These are phyloP conservation scores for Sporothrix euskadiensis DNA, from an alignment of 2,329 filamentous ascomycete species.

Conservation along the genomic window DNA sequence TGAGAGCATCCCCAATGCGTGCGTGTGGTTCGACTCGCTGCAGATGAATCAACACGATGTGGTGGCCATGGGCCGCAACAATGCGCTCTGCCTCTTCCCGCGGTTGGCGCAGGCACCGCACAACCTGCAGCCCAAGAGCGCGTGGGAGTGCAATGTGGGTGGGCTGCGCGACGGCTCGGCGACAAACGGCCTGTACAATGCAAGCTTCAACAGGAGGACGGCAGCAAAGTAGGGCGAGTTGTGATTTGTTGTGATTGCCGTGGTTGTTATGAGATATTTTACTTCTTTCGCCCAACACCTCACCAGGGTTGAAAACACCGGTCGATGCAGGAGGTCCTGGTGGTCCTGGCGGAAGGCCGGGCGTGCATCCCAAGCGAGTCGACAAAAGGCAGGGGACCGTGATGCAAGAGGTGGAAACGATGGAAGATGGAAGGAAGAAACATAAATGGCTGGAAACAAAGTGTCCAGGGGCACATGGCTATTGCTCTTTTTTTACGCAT, in stretches of 20 bases:
- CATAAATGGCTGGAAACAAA: background rate
- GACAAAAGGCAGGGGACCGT: background rate
- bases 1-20: slow-evolving; percentile 35
- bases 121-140: slow-evolving; percentile 29
- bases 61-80: slow-evolving; percentile 35
- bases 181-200: slow-evolving; percentile 34
- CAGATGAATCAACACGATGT: slow-evolving; percentile 31
- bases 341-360: background rate
- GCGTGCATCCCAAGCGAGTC: background rate
- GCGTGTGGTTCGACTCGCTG: slow-evolving; percentile 36
- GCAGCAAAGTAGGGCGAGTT: background rate
- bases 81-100: slow-evolving; percentile 33
- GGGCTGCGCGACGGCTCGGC: slow-evolving; percentile 31
- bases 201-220: slow-evolving; percentile 21
- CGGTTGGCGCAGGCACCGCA: slow-evolving; percentile 30
- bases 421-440: background rate
- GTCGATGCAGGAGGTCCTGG: background rate
- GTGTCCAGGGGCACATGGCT: background rate
- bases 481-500: background rate
- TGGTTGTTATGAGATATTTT: background rate
- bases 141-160: slow-evolving; percentile 32
- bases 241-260: no score
- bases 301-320: background rate
- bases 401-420: background rate
- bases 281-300: background rate